Evolutionary conservation across 129 eudicot species (phyloP), one percentile per base, ranked within the genome.

Genomic region (Chrysanthemum lavandulifolium): DNA sequence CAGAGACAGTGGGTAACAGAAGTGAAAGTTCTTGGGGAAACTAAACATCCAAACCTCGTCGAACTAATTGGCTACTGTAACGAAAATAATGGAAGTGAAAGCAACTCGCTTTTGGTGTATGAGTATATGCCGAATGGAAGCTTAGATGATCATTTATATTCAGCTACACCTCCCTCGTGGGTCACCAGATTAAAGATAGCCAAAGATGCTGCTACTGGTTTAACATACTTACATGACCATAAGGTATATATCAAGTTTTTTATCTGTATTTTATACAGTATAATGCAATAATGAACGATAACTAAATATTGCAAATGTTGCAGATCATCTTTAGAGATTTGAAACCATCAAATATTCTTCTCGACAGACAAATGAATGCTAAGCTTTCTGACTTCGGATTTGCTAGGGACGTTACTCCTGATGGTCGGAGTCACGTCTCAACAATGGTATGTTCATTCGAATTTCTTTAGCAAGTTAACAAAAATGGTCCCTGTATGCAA

Each of bases 331-430:
- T 86, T 75, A 74, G 96, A 77, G 96, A 91, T 80, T 86, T 91
- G 62, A 91, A 88, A 77, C 86, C 97, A 29, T 91, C 96, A 7
- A 91, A 91, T 67, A 85, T 91, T 79, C 93, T 91, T 27, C 82
- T 91, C 43, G 97, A 91, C 69, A 88, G 78, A 73, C 79, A 86
- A 6, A 86, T 88, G 89, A 88, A 84, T 64, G 97, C 96, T 2
- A 91, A 91, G 85, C 84, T 91, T 54, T 88, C 96, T 10, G 91
- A 91, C 73, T 91, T 91, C 71, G 97, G 97, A 75, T 82, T 91
- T 77, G 96, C 93, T 18, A 79, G 93, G 56, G 78, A 88, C 64
- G 89, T 87, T 52, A 89, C 96, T 55, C 50, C 77, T 40, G 96
- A 88, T 65, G 97, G 92, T 50, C 64, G 56, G 54, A 80, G 90